Evolutionary conservation across 768 basidiomycete species (phyloP).

Genomic region (Auriculariales sp.): DNA sequence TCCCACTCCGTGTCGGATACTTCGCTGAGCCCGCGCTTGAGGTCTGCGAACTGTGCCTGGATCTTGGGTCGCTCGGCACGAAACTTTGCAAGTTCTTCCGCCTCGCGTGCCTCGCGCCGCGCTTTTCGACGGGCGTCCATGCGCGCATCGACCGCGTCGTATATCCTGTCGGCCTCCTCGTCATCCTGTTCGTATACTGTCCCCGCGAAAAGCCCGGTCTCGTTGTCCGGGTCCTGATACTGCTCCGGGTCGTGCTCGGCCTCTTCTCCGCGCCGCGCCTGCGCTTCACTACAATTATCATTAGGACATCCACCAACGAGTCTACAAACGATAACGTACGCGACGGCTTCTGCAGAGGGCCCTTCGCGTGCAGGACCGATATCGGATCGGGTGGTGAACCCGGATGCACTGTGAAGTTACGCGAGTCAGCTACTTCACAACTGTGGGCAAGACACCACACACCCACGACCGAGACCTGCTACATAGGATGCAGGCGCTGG

Average conservation of each 20-base stretch:
- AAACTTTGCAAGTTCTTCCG: conserved; percentile 55
- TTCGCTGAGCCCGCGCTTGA: conserved; percentile 76
- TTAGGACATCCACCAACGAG: conserved; percentile 4
- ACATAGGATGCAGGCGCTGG: conserved; percentile 94
- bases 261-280: conserved; percentile 77
- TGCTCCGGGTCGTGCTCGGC: conserved; percentile 78
- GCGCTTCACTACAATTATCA: conserved; percentile 52
- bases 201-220: conserved; percentile 89
- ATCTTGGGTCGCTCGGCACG: conserved; percentile 87
- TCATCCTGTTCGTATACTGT: conserved; percentile 95
- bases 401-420: conserved; percentile 54
- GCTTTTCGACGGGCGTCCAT: conserved; percentile 79
- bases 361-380: conserved; percentile 96
- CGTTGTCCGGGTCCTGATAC: conserved; percentile 95
- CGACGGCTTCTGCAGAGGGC: conserved; percentile 80
- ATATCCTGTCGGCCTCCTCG: conserved; percentile 92
- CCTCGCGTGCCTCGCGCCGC: conserved; percentile 67
- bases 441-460: conserved; percentile 14
- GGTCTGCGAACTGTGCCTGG: conserved; percentile 87
- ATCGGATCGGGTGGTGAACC: conserved; percentile 96
- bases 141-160: conserved; percentile 76
- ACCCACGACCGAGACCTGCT: conserved; percentile 97
- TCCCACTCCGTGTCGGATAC: conserved; percentile 93
- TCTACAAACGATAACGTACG: conserved; percentile 31
- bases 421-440: conserved; percentile 2